Evolutionary conservation across 208 protist species (phyloP).

Genomic region (Sergeia podlipaevii): DNA sequence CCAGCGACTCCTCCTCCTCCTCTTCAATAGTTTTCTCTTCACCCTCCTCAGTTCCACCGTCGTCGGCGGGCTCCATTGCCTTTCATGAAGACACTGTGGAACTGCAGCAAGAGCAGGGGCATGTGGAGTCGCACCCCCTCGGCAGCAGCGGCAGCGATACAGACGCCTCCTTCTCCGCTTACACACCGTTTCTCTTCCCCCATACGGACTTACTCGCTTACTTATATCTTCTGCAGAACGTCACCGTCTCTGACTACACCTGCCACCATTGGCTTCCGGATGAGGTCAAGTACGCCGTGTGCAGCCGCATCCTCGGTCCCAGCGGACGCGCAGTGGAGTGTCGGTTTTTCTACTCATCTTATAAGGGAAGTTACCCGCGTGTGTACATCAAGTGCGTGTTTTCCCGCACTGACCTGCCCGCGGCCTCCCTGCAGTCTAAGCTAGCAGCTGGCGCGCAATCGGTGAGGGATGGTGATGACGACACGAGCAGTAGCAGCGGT

Average conservation of each 20-base stretch:
- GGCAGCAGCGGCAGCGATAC: neutral
- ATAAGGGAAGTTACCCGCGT: conserved; percentile 32
- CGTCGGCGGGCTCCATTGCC: neutral
- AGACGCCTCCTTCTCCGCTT: neutral
- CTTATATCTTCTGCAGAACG: conserved; percentile 56
- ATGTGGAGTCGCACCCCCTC: conserved; percentile 4
- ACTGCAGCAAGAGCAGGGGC: neutral
- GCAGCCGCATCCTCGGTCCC: conserved; percentile 53
- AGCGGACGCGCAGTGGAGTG: conserved; percentile 55
- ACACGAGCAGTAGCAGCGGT: neutral
- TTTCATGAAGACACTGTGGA: neutral
- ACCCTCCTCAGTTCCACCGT: no score
- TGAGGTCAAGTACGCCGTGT: conserved; percentile 56
- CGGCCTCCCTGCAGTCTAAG: conserved; percentile 28
- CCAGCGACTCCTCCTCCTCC: no score
- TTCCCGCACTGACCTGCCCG: conserved; percentile 35
- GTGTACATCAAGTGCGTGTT: conserved; percentile 68
- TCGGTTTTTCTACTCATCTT: conserved; percentile 56
- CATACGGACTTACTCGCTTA: conserved; percentile 37
- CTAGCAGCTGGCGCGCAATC: conserved; percentile 9
- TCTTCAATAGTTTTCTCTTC: no score
- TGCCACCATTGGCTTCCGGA: conserved; percentile 33
- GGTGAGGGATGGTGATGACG: neutral
- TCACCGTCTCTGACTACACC: conserved; percentile 51
- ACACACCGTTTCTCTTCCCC: conserved; percentile 28